Base-by-base conservation (phyloP, 352 stramenopile genomes). In the Phytophthora ramorum region DNA sequence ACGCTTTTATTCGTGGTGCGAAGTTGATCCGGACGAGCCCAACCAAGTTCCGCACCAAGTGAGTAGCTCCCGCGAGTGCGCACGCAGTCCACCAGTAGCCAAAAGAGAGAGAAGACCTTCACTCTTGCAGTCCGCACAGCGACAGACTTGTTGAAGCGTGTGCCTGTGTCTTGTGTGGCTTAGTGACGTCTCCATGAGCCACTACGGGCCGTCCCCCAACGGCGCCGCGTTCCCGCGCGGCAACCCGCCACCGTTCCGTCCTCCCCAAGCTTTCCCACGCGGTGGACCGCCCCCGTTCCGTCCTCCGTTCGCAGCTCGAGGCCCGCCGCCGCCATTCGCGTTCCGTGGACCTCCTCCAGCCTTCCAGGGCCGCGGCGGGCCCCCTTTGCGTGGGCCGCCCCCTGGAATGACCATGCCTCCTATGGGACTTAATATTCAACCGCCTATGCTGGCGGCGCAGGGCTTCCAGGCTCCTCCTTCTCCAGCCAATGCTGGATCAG, bases 171-270 rank as follows among this genome's bases (percentile, higher is more conserved):
- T 64, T 51, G 10, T 51, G 10, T 63, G 34, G 28, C 37, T 38
- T 59, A 56, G 56, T 63, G 63, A 56, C 38, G 8, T 14, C 53
- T 1, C 55, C 43, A 78, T 82, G 74, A 82, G 57, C 63, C 67
- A 77, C 60, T 82, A 79, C 59, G 70, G 70, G 32, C 70, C 74
- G 16, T 48, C 61, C n/a, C 38, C 56, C 41, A 71, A 61, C 41
- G 61, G 61, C 44, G 24, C 57, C 24, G 52, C 65, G 7, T 78
- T 70, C 50, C 66, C 70, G 28, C 71, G 61, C 30, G 54, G 58
- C 16, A 48, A 19, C 7, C 30, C 46, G 17, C 70, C 70, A 8
- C 44, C 66, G 1, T 71, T 78, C 41, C 65, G 53, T 14, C 65
- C 64, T 38, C 65, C 69, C 7, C 66, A 60, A 40, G 53, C n/a